A percentile compares a stretch with the other conserved stretches of the same genome.
Conservation (phyloP, 805 yeast genomes). For the Brettanomyces anomalus region DNA sequence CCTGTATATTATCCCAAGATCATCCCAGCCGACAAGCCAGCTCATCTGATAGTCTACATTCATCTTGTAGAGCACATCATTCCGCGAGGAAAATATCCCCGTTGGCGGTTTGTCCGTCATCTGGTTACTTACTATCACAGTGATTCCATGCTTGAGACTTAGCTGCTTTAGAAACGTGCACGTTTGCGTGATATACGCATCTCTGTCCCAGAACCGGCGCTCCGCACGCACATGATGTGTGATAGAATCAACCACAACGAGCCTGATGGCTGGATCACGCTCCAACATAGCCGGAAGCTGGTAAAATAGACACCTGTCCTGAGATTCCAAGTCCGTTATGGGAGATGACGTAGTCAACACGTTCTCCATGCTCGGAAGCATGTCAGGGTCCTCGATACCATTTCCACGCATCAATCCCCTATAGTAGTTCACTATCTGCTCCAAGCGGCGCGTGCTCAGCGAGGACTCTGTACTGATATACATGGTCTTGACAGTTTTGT, state of each 20-base stretch:
- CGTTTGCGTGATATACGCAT: slow-evolving; percentile 32
- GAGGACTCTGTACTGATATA: slow-evolving; percentile 73
- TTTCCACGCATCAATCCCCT: slow-evolving; percentile 25
- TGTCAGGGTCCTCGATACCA: slow-evolving; percentile 19
- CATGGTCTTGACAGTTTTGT: slow-evolving; percentile 34
- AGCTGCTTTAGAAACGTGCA: slow-evolving; percentile 40
- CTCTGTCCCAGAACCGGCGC: slow-evolving; percentile 34
- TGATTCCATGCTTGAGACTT: slow-evolving; percentile 39
- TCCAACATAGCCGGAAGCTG: slow-evolving; percentile 56
- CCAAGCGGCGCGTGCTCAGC: slow-evolving; percentile 56
- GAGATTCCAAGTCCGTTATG: slow-evolving; percentile 51
- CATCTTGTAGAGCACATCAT: slow-evolving; percentile 27
- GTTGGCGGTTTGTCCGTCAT: slow-evolving; percentile 52
- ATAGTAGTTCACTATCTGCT: slow-evolving; percentile 30
- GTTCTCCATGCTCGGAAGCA: slow-evolving; percentile 26
- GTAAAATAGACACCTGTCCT: slow-evolving; percentile 60
- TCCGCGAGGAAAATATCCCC: slow-evolving; percentile 18
- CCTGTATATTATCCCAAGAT: slow-evolving; percentile 21
- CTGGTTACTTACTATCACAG: slow-evolving; percentile 71
- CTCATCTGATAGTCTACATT: slow-evolving; percentile 59
- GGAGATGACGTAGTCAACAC: slow-evolving; percentile 21
- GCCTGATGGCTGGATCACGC: slow-evolving; percentile 32
- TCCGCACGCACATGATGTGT: slow-evolving; percentile 74
- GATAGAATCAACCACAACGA: slow-evolving; percentile 72
- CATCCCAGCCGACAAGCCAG: slow-evolving; percentile 70